Conservation (phyloP, 192 early-diverging fungal species). For the Coemansia biformis region DNA sequence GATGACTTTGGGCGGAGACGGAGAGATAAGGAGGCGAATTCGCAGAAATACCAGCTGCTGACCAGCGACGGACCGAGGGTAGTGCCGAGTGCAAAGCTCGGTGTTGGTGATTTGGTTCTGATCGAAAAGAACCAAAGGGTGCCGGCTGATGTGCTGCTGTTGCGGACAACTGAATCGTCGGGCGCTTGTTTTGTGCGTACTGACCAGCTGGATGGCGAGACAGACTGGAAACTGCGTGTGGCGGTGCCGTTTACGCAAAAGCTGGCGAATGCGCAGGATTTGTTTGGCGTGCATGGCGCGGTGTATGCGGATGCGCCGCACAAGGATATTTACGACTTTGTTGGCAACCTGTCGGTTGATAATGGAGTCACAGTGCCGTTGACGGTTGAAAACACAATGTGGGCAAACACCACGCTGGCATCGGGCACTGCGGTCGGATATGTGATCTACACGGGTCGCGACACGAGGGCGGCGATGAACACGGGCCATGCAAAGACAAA, state of each 20-base stretch:
- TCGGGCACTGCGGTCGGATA: slow-evolving; percentile 83
- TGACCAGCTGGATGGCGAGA: slow-evolving; percentile 96
- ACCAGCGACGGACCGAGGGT: slow-evolving; percentile 53
- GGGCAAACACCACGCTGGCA: slow-evolving; percentile 92
- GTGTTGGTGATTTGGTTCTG: slow-evolving; percentile 82
- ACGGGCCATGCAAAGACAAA: slow-evolving; percentile 89
- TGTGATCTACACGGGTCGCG: slow-evolving; percentile 85
- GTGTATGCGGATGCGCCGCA: slow-evolving; percentile 88
- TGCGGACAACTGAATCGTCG: slow-evolving; percentile 73
- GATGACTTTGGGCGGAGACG: slow-evolving; percentile 81
- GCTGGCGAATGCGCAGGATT: slow-evolving; percentile 53
- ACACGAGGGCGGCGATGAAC: slow-evolving; percentile 95
- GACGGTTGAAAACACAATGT: slow-evolving; percentile 85
- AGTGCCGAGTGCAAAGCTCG: slow-evolving; percentile 74
- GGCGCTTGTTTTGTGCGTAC: slow-evolving; percentile 95
- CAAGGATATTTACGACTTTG: slow-evolving; percentile 90
- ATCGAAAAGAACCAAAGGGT: slow-evolving; percentile 86
- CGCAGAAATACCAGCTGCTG: slow-evolving; percentile 69
- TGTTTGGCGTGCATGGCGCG: slow-evolving; percentile 61
- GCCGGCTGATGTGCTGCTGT: slow-evolving; percentile 85
- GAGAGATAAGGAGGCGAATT: slow-evolving; percentile 86
- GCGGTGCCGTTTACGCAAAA: slow-evolving; percentile 81
- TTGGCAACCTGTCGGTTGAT: slow-evolving; percentile 62
- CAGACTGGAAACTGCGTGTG: slow-evolving; percentile 91
- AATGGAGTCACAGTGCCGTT: slow-evolving; percentile 56